Base-by-base conservation (phyloP, 306 rosid genomes). In the Canavalia ensiformis region DNA sequence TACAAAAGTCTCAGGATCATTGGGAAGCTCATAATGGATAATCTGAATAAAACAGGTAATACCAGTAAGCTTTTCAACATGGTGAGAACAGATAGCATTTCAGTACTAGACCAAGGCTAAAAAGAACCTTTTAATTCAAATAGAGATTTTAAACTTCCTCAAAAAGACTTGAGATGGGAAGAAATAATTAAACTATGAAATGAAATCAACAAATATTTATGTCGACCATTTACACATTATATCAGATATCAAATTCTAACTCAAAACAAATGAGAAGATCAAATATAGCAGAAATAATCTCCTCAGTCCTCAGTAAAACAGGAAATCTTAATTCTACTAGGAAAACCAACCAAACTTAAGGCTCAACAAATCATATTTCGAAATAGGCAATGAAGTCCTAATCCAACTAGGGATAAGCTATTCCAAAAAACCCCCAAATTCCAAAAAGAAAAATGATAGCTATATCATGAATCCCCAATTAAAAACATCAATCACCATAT, bases 21-120 rank as follows among this genome's bases (percentile, higher is more conserved):
- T 96, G 86, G 99, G 99, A 85, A 96, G 98, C 74, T 95, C 99
- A 57, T 95, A 95, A 88, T 95, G 99, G 81, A 95, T 95, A 81
- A 95, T 25, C 99, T 95, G 89, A 74, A 79, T 76, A 84, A 73
- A 78, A 47, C 11, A 49, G 45, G 52, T 1, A 65, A 39, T 46
- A 47, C 8, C 42, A 49, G 47, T 76, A 74, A 68, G 82, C 55
- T 34, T 71, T 81, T 72, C 46, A 68, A 50, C 46, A 66, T 69
- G 74, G n/a, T 54, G 46, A 85, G 37, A 84, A 75, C 45, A 80
- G 69, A 54, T 41, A 66, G 66, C 72, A 71, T 52, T 49, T 51
- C 76, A 72, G 28, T 47, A 54, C 78, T 59, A 31, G 52, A 58
- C 13, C 39, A 52, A 79, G 57, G 33, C n/a, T 62, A 73, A 29